These are phyloP conservation scores for Cordyceps tenuipes DNA, from an alignment of 2,329 filamentous ascomycete species.

Conservation along the genomic window DNA sequence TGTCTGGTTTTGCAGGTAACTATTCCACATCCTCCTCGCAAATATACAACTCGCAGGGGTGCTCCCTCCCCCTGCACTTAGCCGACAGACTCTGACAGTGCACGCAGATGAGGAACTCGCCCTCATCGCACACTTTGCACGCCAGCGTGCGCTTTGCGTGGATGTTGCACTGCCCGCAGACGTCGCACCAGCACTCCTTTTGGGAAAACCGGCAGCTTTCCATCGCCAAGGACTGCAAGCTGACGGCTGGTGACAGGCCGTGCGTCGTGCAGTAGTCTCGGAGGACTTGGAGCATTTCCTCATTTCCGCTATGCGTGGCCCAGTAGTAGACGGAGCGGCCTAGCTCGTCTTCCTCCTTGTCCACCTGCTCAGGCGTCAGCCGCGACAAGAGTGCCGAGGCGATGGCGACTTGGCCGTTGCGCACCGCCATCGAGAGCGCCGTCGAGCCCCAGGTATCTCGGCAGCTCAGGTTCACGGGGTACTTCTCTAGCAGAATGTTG, in stretches of 20 bases:
- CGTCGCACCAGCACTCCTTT: slow-evolving; percentile 12
- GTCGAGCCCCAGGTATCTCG: slow-evolving; percentile 6
- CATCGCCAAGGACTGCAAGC: background rate
- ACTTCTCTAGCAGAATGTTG: background rate
- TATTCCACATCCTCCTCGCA: background rate
- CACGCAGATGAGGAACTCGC: slow-evolving; percentile 13
- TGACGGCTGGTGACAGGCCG: background rate
- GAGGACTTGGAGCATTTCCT: background rate
- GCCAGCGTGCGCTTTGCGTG: background rate
- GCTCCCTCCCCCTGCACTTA: background rate
- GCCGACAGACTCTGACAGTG: slow-evolving; percentile 5
- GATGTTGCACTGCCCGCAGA: slow-evolving; percentile 13
- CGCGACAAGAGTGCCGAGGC: background rate
- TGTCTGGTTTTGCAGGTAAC: no score
- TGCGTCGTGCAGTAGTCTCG: background rate
- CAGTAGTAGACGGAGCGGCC: background rate
- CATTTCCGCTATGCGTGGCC: slow-evolving; percentile 2
- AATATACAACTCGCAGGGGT: background rate
- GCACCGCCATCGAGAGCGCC: slow-evolving; percentile 5
- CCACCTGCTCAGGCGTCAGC: background rate
- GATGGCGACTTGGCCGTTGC: background rate
- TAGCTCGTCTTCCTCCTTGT: background rate
- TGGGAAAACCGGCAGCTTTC: background rate
- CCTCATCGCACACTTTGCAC: slow-evolving; percentile 13
- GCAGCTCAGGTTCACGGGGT: background rate